Base-by-base conservation (phyloP, 2,329 filamentous ascomycete species). In the Exophiala oligosperma region DNA sequence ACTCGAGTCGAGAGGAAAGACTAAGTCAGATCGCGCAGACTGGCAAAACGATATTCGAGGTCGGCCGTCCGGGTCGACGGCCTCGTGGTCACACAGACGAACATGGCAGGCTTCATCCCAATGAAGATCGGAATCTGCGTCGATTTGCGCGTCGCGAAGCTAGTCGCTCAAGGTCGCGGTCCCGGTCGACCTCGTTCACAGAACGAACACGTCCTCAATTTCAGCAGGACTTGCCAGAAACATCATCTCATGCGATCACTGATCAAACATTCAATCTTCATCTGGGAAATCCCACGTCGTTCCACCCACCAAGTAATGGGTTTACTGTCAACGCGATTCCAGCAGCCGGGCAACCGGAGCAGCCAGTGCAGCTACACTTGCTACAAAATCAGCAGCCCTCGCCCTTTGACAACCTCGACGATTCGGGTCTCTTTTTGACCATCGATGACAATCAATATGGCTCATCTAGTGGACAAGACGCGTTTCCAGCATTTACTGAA, bases 101-200 rank as follows among this genome's bases (percentile, higher is more conserved):
- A 41, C 37, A 43, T 23, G 59, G 56, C 40, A 63, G 57, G 26
- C 58, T 65, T 14, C 56, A 56, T 35, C 58, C 61, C 17, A 44
- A 61, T 26, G 64, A 66, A 28, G 64, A 67, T 50, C 58, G 64
- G 29, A 67, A 67, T 40, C 44, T 67, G 12, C 59, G 64, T 14
- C 61, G 64, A 29, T 67, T 65, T 48, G 64, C 64, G 21, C 60
- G 61, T 24, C 56, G 64, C 40, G 64, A 67, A 55, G 48, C 65
- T 41, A 64, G 57, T 49, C 63, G 63, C 32, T 64, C 57, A 2
- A 57, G 63, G 26, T 61, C 60, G 6, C 54, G 63, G 29, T 59
- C 63, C 12, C 54, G 63, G 41, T 65, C 63, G 3, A 35, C 49
- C 3, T 65, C 63, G 21, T 60, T 61, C 46, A 58, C 55, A 35